Conservation (phyloP, 1,139 yeast genomes). For the Protomyces inundatus region DNA sequence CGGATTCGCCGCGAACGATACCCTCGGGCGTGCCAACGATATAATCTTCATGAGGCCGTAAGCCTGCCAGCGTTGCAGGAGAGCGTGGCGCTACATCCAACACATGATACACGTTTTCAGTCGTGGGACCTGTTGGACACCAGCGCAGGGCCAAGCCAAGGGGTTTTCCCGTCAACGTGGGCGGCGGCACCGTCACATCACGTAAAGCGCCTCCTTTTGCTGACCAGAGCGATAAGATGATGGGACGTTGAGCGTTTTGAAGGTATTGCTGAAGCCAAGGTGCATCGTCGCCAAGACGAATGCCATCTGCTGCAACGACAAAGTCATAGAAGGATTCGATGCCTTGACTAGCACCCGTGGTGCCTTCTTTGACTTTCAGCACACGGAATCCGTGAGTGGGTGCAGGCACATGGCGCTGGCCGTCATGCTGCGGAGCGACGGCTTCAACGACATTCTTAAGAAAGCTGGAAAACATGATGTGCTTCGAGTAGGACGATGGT, state of each 20-base stretch:
- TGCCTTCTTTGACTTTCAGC: constrained; percentile 46
- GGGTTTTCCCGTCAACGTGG: constrained; percentile 33
- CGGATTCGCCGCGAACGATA: constrained; percentile 65
- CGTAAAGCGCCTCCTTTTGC: constrained; percentile 17
- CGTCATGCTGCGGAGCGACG: constrained; percentile 15
- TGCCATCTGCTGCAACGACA: constrained; percentile 66
- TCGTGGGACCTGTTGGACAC: constrained; percentile 47
- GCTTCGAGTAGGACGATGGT: too few relatives aligned
- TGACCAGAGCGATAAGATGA: constrained; percentile 12
- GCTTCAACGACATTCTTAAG: constrained; percentile 21
- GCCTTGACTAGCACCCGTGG: constrained; percentile 46
- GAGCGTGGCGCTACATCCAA: constrained; percentile 67
- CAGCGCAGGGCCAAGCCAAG: constrained; percentile 71
- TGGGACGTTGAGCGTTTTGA: constrained; percentile 7
- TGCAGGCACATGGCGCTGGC: not conserved
- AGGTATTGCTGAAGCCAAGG: constrained; percentile 13
- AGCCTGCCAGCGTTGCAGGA: constrained; percentile 81
- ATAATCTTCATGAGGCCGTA: constrained; percentile 80
- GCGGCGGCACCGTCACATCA: constrained; percentile 16
- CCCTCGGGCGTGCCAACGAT: constrained; percentile 87
- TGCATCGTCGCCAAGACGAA: constrained; percentile 12
- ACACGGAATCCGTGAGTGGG: constrained; percentile 49
- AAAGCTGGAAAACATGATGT: constrained; percentile 19
- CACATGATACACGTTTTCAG: constrained; percentile 72
- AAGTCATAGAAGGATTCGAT: constrained; percentile 83